Evolutionary conservation across 2,329 filamentous ascomycete genomes (phyloP), one percentile per base, ranked within the genome.

Genomic region (Neonectria faginata): DNA sequence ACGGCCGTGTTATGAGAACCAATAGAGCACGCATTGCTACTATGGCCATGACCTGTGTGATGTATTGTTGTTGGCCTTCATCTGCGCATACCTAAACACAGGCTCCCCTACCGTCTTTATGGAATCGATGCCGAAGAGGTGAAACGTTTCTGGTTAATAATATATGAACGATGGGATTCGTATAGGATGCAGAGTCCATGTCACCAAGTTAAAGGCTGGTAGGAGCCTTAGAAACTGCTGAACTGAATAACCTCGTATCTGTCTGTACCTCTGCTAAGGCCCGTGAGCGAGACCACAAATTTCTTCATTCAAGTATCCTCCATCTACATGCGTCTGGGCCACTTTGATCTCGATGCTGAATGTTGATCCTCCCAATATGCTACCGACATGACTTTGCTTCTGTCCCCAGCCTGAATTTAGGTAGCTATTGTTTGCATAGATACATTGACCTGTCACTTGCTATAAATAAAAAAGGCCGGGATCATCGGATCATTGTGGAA

Each of bases 11-110:
- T 36, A 45, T 50, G 41, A 16, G 22, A 60, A 59, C 44, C 56
- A 64, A 60, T 18, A 39, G 14, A 55, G 33, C 36, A 58, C 33
- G 39, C 31, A 59, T 60, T 64, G 56, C 59, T 45, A 29, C 42
- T 48, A 58, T 44, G 25, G 41, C 16, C 4, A 20, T 42, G 25
- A 25, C 36, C 29, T 12, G 8, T 27, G 11, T 22, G 25, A 11
- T 33, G 39, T 39, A 36, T 20, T 16, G 31, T 27, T 18, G 31
- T 29, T 18, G 12, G 48, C 16, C 7, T 16, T 6, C n/a, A 11
- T 44, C 18, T 33, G 10, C 25, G 36, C 36, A 39, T 8, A 50
- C 16, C 14, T 12, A 11, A 33, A 33, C 31, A n/a, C 14, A 36
- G 36, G 5, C 45, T 39, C 14, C 14, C 36, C 16, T 39, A 12